phyloP scores from a whole-genome alignment of 192 early-diverging fungal species.

The Pilobolus umbonatus region DNA sequence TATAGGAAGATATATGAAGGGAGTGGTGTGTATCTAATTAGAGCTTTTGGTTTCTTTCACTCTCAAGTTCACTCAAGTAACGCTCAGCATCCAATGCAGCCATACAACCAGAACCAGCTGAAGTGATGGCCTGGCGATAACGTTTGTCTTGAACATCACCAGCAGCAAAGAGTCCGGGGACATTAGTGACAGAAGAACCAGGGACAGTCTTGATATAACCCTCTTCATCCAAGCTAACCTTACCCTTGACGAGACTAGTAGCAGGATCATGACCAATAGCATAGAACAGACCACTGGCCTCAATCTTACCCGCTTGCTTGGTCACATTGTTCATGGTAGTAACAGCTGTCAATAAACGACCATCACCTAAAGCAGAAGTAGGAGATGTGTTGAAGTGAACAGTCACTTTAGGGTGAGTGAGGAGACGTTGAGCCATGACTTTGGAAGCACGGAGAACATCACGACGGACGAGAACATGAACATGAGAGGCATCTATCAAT shows the following conservation, averaged over 20 bases:
- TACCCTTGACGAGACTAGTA: slow-evolving; percentile 66
- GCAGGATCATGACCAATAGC: slow-evolving; percentile 97
- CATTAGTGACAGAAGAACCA: slow-evolving; percentile 76
- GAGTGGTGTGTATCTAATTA: not conserved
- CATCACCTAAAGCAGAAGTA: slow-evolving; percentile 83
- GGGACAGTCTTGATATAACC: slow-evolving; percentile 86
- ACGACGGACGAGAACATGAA: slow-evolving; percentile 90
- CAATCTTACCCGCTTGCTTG: slow-evolving; percentile 56
- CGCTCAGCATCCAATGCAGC: slow-evolving; percentile 95
- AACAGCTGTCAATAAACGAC: slow-evolving; percentile 67
- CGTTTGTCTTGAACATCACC: slow-evolving; percentile 97
- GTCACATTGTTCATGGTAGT: slow-evolving; percentile 76
- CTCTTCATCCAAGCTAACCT: slow-evolving; percentile 78
- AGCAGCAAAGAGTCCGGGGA: slow-evolving; percentile 93
- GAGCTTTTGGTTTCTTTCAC: not conserved
- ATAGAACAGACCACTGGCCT: slow-evolving; percentile 93
- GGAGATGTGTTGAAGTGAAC: slow-evolving; percentile 88
- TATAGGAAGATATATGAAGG: not conserved
- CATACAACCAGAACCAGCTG: slow-evolving; percentile 96
- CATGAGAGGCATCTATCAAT: slow-evolving; percentile 67
- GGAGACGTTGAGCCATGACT: slow-evolving; percentile 90
- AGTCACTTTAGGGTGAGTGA: slow-evolving; percentile 86
- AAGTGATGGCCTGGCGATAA: slow-evolving; percentile 97
- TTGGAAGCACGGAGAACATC: slow-evolving; percentile 95
- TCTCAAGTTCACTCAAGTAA: slow-evolving; percentile 72